phyloP scores from a whole-genome alignment of 164 flowering plant species.

The Nelumbo lutea region DNA sequence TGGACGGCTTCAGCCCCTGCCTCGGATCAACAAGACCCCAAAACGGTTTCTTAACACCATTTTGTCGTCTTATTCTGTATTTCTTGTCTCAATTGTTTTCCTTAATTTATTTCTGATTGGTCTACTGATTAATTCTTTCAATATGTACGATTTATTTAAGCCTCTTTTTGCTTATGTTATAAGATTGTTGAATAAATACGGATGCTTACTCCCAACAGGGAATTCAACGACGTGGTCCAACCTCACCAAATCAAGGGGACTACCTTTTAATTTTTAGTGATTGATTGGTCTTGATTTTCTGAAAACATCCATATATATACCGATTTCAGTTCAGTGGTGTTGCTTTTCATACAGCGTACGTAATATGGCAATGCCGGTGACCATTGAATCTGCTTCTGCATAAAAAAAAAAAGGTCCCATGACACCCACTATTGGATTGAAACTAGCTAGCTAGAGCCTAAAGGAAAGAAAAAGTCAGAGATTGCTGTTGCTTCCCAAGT shows the following conservation, averaged over 20 bases:
- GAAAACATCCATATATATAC: not conserved
- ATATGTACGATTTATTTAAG: not conserved
- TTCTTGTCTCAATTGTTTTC: not conserved
- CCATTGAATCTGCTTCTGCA: no score
- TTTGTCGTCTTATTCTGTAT: not conserved
- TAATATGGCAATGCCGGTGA: no score
- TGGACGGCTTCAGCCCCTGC: slow-evolving; percentile 62
- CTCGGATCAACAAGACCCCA: slow-evolving; percentile 9
- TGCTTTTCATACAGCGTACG: no score
- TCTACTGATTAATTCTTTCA: not conserved
- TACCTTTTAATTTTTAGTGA: not conserved
- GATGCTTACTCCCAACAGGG: not conserved
- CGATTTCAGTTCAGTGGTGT: no score
- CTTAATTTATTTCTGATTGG: no score
- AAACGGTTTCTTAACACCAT: not conserved
- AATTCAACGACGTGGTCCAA: no score
- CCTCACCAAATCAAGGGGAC: not conserved
- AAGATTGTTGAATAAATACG: not conserved
- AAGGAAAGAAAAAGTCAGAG: no score
- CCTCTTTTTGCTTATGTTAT: not conserved
- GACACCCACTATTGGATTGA: no score
- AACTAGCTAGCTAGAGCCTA: no score
- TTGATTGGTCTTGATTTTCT: not conserved
- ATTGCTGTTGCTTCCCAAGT: no score
- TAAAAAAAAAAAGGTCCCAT: no score